phyloP scores from a whole-genome alignment of 208 protist species.

The Trypanosoma lewisi region DNA sequence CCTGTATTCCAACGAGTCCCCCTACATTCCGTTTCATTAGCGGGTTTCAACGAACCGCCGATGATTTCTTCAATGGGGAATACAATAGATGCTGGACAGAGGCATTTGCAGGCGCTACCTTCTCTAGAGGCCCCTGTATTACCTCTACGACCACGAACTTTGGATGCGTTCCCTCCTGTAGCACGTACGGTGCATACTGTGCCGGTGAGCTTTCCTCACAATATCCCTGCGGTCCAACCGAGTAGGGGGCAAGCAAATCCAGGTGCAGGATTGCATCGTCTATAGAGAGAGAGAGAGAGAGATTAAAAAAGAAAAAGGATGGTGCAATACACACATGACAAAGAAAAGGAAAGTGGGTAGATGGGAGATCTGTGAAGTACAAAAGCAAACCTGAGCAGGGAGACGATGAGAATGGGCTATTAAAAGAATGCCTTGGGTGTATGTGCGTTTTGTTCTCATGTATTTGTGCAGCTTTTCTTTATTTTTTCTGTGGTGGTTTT shows the following conservation, averaged over 20 bases:
- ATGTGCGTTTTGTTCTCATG: too few species aligned
- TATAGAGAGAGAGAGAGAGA: constrained; percentile 18
- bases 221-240: not conserved
- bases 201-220: constrained; percentile 8
- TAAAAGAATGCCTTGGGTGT: too few species aligned
- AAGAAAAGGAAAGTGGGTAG: not conserved
- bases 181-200: not conserved
- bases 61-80: constrained; percentile 3
- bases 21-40: constrained; percentile 5
- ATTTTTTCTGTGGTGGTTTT: too few species aligned
- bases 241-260: not conserved
- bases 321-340: not conserved
- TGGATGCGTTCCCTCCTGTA: constrained; percentile 10
- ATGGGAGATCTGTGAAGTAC: too few species aligned
- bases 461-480: too few species aligned
- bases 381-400: too few species aligned
- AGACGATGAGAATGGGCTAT: too few species aligned
- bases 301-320: not conserved
- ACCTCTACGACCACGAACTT: constrained; percentile 1
- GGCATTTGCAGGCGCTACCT: not conserved
- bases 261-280: constrained; percentile 17
- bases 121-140: constrained; percentile 20
- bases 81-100: not conserved
- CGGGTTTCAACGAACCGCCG: constrained; percentile 23
- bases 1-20: not conserved